Conservation (phyloP, 495 filamentous ascomycete species). For the Corynascus novoguineensis region DNA sequence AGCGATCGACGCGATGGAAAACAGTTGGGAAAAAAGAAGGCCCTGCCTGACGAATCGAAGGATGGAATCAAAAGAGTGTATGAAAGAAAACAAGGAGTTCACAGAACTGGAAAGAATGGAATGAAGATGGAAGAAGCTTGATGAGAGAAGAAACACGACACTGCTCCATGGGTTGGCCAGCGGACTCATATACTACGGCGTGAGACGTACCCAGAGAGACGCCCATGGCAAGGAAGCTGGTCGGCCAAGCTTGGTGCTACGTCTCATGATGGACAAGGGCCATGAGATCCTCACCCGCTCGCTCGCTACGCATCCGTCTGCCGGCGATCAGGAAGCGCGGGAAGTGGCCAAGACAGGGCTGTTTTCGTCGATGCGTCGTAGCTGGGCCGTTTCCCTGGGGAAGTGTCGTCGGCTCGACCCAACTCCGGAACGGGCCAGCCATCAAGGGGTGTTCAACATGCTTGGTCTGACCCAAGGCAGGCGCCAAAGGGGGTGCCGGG, state of each 20-base stretch:
- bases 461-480: constrained; percentile 1
- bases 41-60: constrained; percentile 34
- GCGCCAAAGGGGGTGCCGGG: neutral
- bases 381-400: constrained; percentile 21
- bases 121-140: constrained; percentile 33
- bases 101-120: constrained; percentile 42
- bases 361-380: neutral
- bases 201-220: constrained; percentile 5
- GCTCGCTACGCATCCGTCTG: constrained; percentile 18
- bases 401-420: constrained; percentile 19
- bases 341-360: constrained; percentile 8
- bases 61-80: constrained; percentile 33
- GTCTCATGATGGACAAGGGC: constrained; percentile 25
- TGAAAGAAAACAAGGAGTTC: constrained; percentile 41
- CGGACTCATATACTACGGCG: constrained; percentile 21
- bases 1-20: constrained; percentile 24
- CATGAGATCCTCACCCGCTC: constrained; percentile 16
- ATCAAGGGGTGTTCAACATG: constrained; percentile 17
- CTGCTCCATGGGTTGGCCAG: neutral
- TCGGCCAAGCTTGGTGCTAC: constrained; percentile 14
- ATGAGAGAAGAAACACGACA: constrained; percentile 19
- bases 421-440: constrained; percentile 29
- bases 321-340: constrained; percentile 20
- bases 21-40: constrained; percentile 22
- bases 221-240: neutral